Conservation (phyloP, 2,329 filamentous ascomycete genomes). For the Talaromyces sp. region DNA sequence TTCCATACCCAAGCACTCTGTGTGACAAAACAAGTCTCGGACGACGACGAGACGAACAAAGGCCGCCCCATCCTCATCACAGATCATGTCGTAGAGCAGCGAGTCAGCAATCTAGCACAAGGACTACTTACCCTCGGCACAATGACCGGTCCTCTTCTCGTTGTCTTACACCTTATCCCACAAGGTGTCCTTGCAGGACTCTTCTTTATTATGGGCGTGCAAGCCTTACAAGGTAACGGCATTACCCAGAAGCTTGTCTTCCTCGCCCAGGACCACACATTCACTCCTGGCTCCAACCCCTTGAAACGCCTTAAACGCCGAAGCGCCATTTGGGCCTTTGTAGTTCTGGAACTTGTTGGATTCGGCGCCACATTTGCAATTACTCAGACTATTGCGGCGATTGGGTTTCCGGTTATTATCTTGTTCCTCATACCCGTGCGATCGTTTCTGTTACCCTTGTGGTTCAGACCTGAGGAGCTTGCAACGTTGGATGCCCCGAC, state of each 20-base stretch:
- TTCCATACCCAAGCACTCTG: slow-evolving; percentile 79
- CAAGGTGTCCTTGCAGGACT: slow-evolving; percentile 76
- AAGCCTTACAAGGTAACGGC: slow-evolving; percentile 72
- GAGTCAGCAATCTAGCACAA: slow-evolving; percentile 73
- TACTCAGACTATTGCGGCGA: slow-evolving; percentile 76
- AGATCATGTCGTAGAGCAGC: slow-evolving; percentile 63
- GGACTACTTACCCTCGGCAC: slow-evolving; percentile 74
- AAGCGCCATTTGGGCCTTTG: slow-evolving; percentile 67
- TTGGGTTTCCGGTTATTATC: slow-evolving; percentile 76
- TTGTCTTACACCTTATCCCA: slow-evolving; percentile 72
- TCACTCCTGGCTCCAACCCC: slow-evolving; percentile 60
- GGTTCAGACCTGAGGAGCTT: slow-evolving; percentile 61
- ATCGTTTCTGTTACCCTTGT: slow-evolving; percentile 60
- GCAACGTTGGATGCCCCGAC: slow-evolving; percentile 67
- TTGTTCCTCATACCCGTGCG: slow-evolving; percentile 65
- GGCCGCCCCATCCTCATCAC: slow-evolving; percentile 62
- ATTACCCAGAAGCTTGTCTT: slow-evolving; percentile 74
- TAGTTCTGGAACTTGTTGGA: slow-evolving; percentile 63
- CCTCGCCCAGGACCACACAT: slow-evolving; percentile 59
- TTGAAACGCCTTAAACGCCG: slow-evolving; percentile 61
- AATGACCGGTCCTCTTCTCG: slow-evolving; percentile 71
- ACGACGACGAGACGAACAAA: slow-evolving; percentile 57
- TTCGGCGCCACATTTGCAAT: slow-evolving; percentile 79
- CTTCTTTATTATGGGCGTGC: slow-evolving; percentile 81
- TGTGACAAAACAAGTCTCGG: slow-evolving; percentile 58